Base-by-base conservation (phyloP, 1,284 basidiomycete species). In the Pterulicium gracile region DNA sequence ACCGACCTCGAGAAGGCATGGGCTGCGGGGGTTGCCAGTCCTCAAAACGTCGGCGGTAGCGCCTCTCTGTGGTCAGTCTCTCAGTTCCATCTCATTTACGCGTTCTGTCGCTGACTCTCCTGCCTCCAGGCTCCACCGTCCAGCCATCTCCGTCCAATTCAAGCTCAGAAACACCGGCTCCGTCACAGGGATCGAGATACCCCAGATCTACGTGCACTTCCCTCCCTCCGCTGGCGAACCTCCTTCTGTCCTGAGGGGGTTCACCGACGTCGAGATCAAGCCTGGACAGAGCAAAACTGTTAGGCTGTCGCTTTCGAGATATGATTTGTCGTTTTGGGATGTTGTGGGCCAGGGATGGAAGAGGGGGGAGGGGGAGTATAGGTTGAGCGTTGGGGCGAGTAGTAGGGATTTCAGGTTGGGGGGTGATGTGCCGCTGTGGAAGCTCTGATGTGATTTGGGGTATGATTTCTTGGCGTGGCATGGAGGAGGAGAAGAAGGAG, bases 311-410 rank as follows among this genome's bases (percentile, higher is more conserved):
- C 56, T 74, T 18, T 66, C 69, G 22, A 60, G 68, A 34, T 65
- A 70, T 50, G 64, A 70, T 43, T 55, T 75, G 42, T 69, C 66
- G 24, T 56, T 72, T 32, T 75, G 72, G 72, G 69, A 74, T 50
- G 61, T 64, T 10, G 61, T 52, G 3, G 56, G 58, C 39, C 77
- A 79, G 56, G 70, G 72, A 3, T 79, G 75, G 77, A 60, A 60
- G 51, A 69, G 66, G 52, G 72, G 74, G 0, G 47, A 59, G 7
- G 75, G 74, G 2, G 56, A 49, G 46, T 68, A 75, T 50, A 61
- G 60, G 18, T 56, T 77, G 45, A 61, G 63, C 2, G 58, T 79
- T n/a, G 75, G 75, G 24, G 65, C 70, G 49, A 79, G 76, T 56
- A 75, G 72, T 50, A 59, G 77, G 36, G 71, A 77, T 55, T 17